phyloP scores from a whole-genome alignment of 2,329 filamentous ascomycete species.

The Coniochaeta prunicola region DNA sequence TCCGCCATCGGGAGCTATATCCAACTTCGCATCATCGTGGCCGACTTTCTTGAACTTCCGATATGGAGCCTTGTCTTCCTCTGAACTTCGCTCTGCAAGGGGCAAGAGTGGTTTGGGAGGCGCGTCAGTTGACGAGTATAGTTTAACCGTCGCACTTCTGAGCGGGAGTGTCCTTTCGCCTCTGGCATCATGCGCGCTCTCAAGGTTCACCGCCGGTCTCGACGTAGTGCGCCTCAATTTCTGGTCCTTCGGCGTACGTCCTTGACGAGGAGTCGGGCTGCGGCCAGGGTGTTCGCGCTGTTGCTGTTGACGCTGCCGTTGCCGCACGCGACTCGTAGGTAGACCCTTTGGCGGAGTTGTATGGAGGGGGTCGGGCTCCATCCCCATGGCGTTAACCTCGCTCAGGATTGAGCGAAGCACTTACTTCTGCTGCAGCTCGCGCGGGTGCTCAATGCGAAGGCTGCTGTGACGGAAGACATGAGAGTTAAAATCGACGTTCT shows the following conservation, averaged over 20 bases:
- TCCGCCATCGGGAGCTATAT: slow-evolving; percentile 52
- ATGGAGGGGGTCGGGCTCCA: slow-evolving; percentile 11
- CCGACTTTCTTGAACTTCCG: slow-evolving; percentile 39
- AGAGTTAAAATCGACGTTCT: slow-evolving; percentile 9
- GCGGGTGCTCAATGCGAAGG: background rate
- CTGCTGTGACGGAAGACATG: slow-evolving; percentile 10
- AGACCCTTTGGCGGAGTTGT: slow-evolving; percentile 10
- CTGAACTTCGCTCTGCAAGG: slow-evolving; percentile 36
- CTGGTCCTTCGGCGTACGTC: slow-evolving; percentile 8
- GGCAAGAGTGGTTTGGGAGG: slow-evolving; percentile 34
- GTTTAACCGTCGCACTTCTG: slow-evolving; percentile 16
- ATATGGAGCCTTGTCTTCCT: slow-evolving; percentile 28
- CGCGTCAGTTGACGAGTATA: slow-evolving; percentile 15
- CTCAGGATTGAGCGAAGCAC: background rate
- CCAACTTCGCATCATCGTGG: slow-evolving; percentile 49
- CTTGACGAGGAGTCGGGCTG: background rate
- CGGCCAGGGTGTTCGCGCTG: background rate
- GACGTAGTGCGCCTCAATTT: slow-evolving; percentile 11
- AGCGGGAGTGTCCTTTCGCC: background rate
- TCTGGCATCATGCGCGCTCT: slow-evolving; percentile 5
- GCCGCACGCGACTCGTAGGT: slow-evolving; percentile 10
- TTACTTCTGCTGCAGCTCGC: background rate
- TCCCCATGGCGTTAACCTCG: slow-evolving; percentile 4
- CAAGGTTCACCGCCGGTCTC: slow-evolving; percentile 13
- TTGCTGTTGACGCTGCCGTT: slow-evolving; percentile 8